Percentiles rank a stretch among this genome's conserved stretches.
Evolutionary conservation across 2,329 filamentous ascomycete genomes (phyloP).

Genomic region (Coniochaeta sp.): DNA sequence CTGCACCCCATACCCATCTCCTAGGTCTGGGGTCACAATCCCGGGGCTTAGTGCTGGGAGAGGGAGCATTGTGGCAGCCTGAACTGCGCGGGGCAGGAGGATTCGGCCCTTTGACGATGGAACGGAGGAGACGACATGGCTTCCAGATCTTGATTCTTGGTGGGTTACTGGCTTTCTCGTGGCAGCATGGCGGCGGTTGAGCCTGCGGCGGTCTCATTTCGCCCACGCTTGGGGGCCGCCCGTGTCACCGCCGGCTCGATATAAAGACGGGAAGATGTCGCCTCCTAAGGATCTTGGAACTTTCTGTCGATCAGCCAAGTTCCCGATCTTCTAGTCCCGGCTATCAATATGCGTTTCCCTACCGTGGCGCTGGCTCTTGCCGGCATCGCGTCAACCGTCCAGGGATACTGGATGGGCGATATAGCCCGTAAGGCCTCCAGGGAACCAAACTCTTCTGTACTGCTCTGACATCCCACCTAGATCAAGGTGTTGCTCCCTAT

Average conservation of each 20-base stretch:
- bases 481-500: conserved; percentile 35
- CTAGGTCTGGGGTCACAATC: not conserved
- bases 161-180: not conserved
- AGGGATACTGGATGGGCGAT: conserved; percentile 23
- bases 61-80: not conserved
- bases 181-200: not conserved
- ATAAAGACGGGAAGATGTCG: not conserved
- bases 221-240: not conserved
- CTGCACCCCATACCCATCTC: not conserved
- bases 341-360: conserved; percentile 17
- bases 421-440: conserved; percentile 19
- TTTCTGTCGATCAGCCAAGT: not conserved
- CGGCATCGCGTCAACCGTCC: conserved; percentile 16
- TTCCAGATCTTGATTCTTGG: not conserved
- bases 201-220: not conserved
- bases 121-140: conserved; percentile 1
- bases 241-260: not conserved
- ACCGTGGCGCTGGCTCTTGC: conserved; percentile 19
- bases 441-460: too few species aligned
- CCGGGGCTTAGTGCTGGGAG: not conserved
- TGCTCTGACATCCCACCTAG: conserved; percentile 14
- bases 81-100: not conserved
- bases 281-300: not conserved
- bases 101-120: conserved; percentile 1
- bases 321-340: not conserved